phyloP scores from a whole-genome alignment of 2,329 filamentous ascomycete species.

The Paraconiothyrium sp. region DNA sequence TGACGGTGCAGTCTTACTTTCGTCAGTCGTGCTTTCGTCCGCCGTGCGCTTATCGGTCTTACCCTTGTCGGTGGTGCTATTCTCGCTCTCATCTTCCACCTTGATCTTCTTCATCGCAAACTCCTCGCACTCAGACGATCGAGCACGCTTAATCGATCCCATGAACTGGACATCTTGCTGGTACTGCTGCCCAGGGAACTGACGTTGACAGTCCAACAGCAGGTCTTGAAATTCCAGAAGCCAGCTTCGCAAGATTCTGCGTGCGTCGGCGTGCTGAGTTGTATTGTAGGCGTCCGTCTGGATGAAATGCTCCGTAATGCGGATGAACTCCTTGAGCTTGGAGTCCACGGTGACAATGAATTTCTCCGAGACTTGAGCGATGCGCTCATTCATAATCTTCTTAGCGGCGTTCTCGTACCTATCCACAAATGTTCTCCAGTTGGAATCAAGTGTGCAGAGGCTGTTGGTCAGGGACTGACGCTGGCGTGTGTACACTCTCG shows the following conservation, averaged over 20 bases:
- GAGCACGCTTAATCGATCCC: not conserved
- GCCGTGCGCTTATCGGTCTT: no score
- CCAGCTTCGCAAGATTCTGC: not conserved
- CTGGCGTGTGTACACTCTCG: not conserved
- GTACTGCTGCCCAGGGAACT: not conserved
- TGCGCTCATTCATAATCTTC: not conserved
- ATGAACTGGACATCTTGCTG: conserved; percentile 1
- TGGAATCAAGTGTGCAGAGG: not conserved
- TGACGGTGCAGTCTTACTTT: no score
- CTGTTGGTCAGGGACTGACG: not conserved
- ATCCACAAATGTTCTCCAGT: not conserved
- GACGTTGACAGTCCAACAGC: not conserved
- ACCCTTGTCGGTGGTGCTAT: not conserved
- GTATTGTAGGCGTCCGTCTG: not conserved
- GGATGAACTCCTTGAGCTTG: not conserved
- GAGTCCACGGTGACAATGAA: not conserved
- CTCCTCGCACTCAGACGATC: not conserved
- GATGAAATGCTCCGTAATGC: not conserved
- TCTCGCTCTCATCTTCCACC: not conserved
- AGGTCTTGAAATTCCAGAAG: not conserved
- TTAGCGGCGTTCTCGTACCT: not conserved
- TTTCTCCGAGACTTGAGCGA: not conserved
- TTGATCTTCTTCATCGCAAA: not conserved
- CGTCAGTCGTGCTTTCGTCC: no score
- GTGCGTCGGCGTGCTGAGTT: not conserved